Conservation (phyloP, 768 basidiomycete genomes). For the Candolleomyces efflorescens region DNA sequence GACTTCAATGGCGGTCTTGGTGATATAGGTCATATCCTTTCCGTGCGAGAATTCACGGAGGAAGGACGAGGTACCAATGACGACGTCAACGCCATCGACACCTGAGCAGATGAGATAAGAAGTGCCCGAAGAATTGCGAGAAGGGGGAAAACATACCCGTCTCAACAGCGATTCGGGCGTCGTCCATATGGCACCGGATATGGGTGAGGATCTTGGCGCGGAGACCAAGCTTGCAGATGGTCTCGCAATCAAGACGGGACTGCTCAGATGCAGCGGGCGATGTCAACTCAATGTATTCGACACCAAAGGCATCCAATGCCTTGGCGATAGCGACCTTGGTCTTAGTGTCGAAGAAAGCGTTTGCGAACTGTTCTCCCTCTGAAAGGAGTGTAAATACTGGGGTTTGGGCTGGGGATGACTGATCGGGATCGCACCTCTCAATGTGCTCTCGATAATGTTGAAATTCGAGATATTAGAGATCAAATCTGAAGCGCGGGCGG, state of each 20-base stretch:
- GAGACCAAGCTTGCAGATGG: slow-evolving; percentile 97
- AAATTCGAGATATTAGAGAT: slow-evolving; percentile 91
- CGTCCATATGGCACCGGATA: slow-evolving; percentile 99
- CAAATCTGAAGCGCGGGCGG: slow-evolving; percentile 88
- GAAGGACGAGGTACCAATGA: slow-evolving; percentile 99
- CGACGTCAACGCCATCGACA: slow-evolving; percentile 98
- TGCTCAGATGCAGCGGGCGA: slow-evolving; percentile 97
- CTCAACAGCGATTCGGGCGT: slow-evolving; percentile 96
- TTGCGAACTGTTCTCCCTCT: slow-evolving; percentile 99
- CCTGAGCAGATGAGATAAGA: slow-evolving; percentile 40
- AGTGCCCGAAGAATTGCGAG: neutral
- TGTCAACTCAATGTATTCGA: slow-evolving; percentile 99
- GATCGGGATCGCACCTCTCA: slow-evolving; percentile 60
- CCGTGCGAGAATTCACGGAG: slow-evolving; percentile 99
- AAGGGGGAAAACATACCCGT: slow-evolving; percentile 57
- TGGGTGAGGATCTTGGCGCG: slow-evolving; percentile 97
- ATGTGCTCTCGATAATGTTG: slow-evolving; percentile 95
- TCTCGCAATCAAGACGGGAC: slow-evolving; percentile 90
- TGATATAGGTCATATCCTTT: slow-evolving; percentile 99
- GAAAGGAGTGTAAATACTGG: slow-evolving; percentile 6
- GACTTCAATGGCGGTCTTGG: slow-evolving; percentile 97
- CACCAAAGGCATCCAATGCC: slow-evolving; percentile 97
- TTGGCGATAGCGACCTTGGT: slow-evolving; percentile 99
- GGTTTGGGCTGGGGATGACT: slow-evolving; percentile 1
- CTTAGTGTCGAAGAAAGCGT: slow-evolving; percentile 99